phyloP scores from a whole-genome alignment of 2,329 filamentous ascomycete species.

The Blastomyces parvus region DNA sequence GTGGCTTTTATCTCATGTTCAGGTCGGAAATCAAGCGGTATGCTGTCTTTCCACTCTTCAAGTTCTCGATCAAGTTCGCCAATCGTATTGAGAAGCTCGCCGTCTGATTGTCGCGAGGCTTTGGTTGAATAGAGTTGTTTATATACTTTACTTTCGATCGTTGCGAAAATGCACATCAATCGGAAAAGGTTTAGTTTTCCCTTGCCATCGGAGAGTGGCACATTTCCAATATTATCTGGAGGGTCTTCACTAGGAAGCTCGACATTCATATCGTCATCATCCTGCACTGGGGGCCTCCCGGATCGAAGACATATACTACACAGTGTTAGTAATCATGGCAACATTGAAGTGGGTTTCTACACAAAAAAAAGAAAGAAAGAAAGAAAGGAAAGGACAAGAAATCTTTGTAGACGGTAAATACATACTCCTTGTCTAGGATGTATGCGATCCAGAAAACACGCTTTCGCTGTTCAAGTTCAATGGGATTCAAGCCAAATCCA shows the following conservation, averaged over 20 bases:
- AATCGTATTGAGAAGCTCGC: slow-evolving; percentile 88
- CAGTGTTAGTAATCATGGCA: slow-evolving; percentile 14
- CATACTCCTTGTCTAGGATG: slow-evolving; percentile 60
- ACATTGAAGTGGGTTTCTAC: background rate
- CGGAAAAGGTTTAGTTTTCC: slow-evolving; percentile 93
- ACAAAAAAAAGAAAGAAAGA: background rate
- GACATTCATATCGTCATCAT: slow-evolving; percentile 86
- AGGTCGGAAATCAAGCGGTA: slow-evolving; percentile 91
- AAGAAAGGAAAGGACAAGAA: too few relatives aligned
- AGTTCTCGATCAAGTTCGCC: slow-evolving; percentile 83
- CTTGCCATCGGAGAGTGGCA: slow-evolving; percentile 78
- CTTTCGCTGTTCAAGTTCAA: slow-evolving; percentile 86
- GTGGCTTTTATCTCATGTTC: slow-evolving; percentile 92
- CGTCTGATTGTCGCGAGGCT: slow-evolving; percentile 82
- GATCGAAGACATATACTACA: slow-evolving; percentile 57
- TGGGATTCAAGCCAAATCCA: slow-evolving; percentile 83
- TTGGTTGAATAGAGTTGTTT: slow-evolving; percentile 86
- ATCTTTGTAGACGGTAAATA: slow-evolving; percentile 6
- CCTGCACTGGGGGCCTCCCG: slow-evolving; percentile 61
- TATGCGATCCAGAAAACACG: slow-evolving; percentile 71
- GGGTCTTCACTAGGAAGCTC: slow-evolving; percentile 88
- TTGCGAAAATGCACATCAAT: slow-evolving; percentile 80
- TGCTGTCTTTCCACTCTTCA: slow-evolving; percentile 93
- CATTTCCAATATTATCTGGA: slow-evolving; percentile 85
- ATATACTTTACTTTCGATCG: slow-evolving; percentile 91